Base-by-base conservation (phyloP, 2,329 filamentous ascomycete species). In the Penicillium sp. region DNA sequence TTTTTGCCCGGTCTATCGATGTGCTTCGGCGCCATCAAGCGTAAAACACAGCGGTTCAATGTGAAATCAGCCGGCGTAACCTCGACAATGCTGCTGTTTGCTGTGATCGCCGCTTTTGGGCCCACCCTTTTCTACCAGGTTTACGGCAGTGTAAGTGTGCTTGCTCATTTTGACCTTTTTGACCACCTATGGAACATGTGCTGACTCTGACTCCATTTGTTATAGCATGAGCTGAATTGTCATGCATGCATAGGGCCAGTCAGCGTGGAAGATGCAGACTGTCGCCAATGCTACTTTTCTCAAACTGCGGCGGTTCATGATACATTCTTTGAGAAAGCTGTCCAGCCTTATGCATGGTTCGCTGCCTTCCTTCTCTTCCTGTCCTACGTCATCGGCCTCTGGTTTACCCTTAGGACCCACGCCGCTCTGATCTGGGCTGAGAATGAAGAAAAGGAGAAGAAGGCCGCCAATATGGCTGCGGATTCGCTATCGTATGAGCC, bases 81-180 rank as follows among this genome's bases (percentile, higher is more conserved):
- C 0, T 96, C 90, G 2, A 98, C 93, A 0, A 98, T 98, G 93
- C 74, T 98, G 46, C 77, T 98, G 8, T 98, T 98, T 65, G 91
- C 93, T 20, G 87, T 95, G 31, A 93, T 98, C 58, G 91, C 87
- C 51, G 89, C 91, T 7, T 98, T 98, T 69, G 86, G 91, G 0
- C 93, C 93, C 2, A 98, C 93, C 0, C 74, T 98, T 11, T 98
- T 98, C 72, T 98, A 97, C 70, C 91, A 98, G 64, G 95, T 98
- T 53, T 97, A 97, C 68, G 94, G 93, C 58, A 95, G 89, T 40
- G 80, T 84, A 73, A 73, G 78, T 74, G 18, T 26, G 3, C 13
- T 24, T 23, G 6, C 27, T 28, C 44, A 14, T 29, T 29, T 20
- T 20, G 18, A 20, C 18, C 18, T 4, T 20, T 20, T 20, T 34